These are phyloP conservation scores for Xylogone sp. DNA, from an alignment of 2,329 filamentous ascomycete species.

Conservation along the genomic window DNA sequence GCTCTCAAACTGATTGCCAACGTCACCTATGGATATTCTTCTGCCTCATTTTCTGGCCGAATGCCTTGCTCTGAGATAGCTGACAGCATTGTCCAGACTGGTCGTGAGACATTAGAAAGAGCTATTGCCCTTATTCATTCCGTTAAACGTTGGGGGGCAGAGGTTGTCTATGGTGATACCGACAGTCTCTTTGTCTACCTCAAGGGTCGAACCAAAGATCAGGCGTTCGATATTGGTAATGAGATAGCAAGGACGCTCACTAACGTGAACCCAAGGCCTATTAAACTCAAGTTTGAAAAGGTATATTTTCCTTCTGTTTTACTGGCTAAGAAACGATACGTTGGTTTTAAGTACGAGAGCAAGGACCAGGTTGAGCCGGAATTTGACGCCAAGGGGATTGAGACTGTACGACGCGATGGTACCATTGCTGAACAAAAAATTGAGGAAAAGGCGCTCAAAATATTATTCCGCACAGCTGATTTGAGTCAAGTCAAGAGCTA, in stretches of 20 bases:
- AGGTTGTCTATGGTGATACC: constrained; percentile 97
- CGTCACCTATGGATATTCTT: constrained; percentile 97
- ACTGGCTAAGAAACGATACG: constrained; percentile 95
- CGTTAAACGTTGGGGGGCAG: constrained; percentile 81
- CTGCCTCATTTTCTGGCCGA: constrained; percentile 90
- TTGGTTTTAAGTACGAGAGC: constrained; percentile 93
- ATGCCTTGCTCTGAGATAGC: constrained; percentile 99
- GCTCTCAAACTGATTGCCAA: constrained; percentile 97
- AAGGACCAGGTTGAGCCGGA: constrained; percentile 72
- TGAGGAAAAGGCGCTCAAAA: constrained; percentile 83
- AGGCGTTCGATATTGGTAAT: constrained; percentile 89
- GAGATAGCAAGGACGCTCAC: constrained; percentile 89
- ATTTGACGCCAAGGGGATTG: constrained; percentile 97
- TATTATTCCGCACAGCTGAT: constrained; percentile 87
- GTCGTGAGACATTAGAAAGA: constrained; percentile 88
- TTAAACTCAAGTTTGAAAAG: constrained; percentile 98
- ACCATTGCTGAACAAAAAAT: constrained; percentile 96
- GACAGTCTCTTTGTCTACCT: constrained; percentile 92
- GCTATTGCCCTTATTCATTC: constrained; percentile 92
- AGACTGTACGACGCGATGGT: constrained; percentile 92
- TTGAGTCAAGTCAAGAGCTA: constrained; percentile 84
- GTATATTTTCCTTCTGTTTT: constrained; percentile 95
- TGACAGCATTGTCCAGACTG: constrained; percentile 96
- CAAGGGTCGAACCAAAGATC: constrained; percentile 77
- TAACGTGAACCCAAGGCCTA: constrained; percentile 80